Evolutionary conservation across 108 stramenopile genomes (phyloP).

Genomic region (Skeletonema potamos): DNA sequence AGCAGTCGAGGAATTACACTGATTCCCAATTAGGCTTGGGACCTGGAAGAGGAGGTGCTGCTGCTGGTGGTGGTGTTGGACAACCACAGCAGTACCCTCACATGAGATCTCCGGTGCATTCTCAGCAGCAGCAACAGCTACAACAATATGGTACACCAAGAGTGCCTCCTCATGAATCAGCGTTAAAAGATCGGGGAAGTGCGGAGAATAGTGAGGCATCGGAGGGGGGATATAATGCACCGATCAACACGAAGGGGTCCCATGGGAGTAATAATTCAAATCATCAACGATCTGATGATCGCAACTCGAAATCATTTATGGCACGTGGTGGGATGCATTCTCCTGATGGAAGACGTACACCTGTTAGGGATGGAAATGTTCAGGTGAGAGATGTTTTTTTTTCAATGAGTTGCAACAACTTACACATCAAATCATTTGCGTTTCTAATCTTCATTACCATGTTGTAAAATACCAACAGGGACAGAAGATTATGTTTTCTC

Average conservation of each 20-base stretch:
- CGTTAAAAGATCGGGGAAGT: constrained; percentile 38
- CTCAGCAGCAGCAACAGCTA: not conserved
- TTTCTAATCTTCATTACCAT: not conserved
- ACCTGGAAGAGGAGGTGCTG: not conserved
- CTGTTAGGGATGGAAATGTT: constrained; percentile 28
- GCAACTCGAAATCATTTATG: not conserved
- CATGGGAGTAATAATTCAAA: not conserved
- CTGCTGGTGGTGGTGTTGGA: not conserved
- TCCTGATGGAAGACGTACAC: constrained; percentile 28
- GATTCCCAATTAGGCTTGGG: constrained; percentile 20
- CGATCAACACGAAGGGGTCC: not conserved
- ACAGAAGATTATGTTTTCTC: not conserved
- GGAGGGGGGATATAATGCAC: constrained; percentile 3
- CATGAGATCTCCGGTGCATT: not conserved
- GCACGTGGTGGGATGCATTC: constrained; percentile 17
- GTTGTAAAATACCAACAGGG: not conserved
- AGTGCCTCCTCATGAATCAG: constrained; percentile 14
- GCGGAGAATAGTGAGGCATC: constrained; percentile 34
- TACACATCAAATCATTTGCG: not conserved
- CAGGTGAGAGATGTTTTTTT: constrained; percentile 26
- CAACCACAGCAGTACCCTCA: constrained; percentile 2
- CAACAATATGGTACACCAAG: constrained; percentile 7
- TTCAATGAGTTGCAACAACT: not conserved
- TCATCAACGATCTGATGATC: not conserved
- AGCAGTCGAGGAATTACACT: constrained; percentile 9